A percentile compares a stretch with the other conserved stretches of the same genome.
These are phyloP conservation scores for Quercus alba DNA, from an alignment of 306 rosid species.

Conservation along the genomic window DNA sequence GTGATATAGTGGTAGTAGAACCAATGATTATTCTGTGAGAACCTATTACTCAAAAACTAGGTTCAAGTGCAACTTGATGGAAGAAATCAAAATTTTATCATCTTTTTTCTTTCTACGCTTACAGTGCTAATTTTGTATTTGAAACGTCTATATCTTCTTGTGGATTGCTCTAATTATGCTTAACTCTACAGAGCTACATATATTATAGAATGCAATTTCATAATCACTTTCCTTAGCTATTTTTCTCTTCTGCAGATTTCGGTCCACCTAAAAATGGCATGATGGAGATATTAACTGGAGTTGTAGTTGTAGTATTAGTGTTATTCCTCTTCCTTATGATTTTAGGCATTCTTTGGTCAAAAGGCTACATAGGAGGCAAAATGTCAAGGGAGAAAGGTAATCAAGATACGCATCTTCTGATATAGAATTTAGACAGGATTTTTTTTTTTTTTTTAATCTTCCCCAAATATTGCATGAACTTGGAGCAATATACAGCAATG, in stretches of 20 bases:
- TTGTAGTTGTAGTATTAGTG: background rate
- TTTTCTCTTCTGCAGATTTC: conserved; percentile 9
- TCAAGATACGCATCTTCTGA: background rate
- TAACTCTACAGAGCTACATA: background rate
- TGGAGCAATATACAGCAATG: too few relatives aligned
- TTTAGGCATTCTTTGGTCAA: conserved; percentile 16
- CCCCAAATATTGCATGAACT: too few relatives aligned
- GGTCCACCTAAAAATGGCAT: background rate
- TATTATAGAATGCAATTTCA: background rate
- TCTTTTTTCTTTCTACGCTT: too few relatives aligned
- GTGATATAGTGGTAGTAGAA: too few relatives aligned
- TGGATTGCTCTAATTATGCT: background rate
- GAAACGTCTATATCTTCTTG: background rate
- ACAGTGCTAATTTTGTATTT: background rate
- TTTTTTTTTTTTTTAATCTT: too few relatives aligned
- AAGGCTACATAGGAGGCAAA: background rate
- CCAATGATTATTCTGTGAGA: too few relatives aligned
- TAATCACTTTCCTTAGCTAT: background rate
- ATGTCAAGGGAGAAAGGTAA: conserved; percentile 22
- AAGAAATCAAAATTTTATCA: too few relatives aligned
- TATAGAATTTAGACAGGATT: background rate
- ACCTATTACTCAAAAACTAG: too few relatives aligned
- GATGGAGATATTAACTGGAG: background rate
- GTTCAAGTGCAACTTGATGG: too few relatives aligned
- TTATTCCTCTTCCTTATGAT: background rate